Percentiles rank a stretch among this genome's conserved stretches.
Conservation (phyloP, 176 grass and related monocot species). For the Triticum dicoccoides region DNA sequence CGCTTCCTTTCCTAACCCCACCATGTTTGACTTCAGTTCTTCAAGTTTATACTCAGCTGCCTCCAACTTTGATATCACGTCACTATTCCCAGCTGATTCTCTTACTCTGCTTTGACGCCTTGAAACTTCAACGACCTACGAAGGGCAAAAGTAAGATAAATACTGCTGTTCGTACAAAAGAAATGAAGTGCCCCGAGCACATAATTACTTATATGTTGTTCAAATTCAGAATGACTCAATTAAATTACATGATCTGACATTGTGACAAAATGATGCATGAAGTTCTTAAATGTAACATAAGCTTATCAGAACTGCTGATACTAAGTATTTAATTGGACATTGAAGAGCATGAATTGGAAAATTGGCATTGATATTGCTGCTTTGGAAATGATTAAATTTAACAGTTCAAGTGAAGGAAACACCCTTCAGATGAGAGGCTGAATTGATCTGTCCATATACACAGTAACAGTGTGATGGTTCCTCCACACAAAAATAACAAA, state of each 20-base stretch:
- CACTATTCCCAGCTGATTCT: constrained; percentile 64
- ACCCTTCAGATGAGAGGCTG: neutral
- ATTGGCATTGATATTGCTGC: neutral
- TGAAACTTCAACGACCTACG: constrained; percentile 88
- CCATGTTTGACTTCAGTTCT: constrained; percentile 92
- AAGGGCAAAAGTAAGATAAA: neutral
- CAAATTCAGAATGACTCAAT: neutral
- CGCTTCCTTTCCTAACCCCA: constrained; percentile 81
- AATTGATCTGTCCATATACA: neutral
- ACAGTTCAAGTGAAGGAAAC: neutral
- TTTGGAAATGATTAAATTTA: neutral
- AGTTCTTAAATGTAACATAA: neutral
- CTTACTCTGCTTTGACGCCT: constrained; percentile 78
- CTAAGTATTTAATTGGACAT: neutral
- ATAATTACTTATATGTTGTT: neutral
- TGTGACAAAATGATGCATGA: neutral
- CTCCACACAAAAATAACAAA: neutral
- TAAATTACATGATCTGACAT: constrained; percentile 8
- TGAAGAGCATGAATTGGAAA: neutral
- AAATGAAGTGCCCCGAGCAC: neutral
- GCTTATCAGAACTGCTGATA: constrained; percentile 5
- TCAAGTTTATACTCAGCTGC: constrained; percentile 88
- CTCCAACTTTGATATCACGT: constrained; percentile 75
- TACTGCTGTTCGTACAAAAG: neutral
- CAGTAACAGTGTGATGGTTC: neutral